phyloP scores from a whole-genome alignment of 495 filamentous ascomycete species.

The Parachaetomium inaequale region DNA sequence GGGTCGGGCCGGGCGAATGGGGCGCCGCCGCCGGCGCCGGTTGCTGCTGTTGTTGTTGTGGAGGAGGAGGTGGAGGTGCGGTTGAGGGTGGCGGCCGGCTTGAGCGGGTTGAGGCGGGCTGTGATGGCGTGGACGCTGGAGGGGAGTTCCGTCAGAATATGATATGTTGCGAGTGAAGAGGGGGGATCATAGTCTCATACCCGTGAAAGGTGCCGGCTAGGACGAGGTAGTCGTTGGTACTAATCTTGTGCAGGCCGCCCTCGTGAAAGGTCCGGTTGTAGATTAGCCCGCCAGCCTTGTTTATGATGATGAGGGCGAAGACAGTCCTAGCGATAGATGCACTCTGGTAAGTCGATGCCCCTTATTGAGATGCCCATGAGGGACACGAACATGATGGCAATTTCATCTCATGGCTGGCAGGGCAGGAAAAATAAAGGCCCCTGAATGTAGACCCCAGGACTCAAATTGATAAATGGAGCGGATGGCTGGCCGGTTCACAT shows the following conservation, averaged over 20 bases:
- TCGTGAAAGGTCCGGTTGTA: constrained; percentile 90
- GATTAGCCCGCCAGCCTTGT: constrained; percentile 94
- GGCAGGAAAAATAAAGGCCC: background rate
- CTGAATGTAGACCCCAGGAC: background rate
- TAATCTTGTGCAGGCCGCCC: constrained; percentile 75
- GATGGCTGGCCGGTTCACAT: background rate
- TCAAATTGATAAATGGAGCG: background rate
- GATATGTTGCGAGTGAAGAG: constrained; percentile 13
- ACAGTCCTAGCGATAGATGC: constrained; percentile 65
- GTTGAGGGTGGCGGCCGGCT: constrained; percentile 33
- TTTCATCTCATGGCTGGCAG: constrained; percentile 20
- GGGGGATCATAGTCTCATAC: constrained; percentile 38
- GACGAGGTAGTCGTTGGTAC: constrained; percentile 90
- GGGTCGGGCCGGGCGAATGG: constrained; percentile 51
- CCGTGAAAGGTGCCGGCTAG: constrained; percentile 98
- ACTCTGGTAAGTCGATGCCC: background rate
- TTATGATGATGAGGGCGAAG: constrained; percentile 92
- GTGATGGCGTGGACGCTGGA: constrained; percentile 85
- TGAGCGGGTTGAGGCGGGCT: constrained; percentile 65
- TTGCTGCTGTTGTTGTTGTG: no score
- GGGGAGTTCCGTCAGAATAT: constrained; percentile 4
- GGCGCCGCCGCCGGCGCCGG: constrained; percentile 34
- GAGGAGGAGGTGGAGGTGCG: constrained; percentile 42
- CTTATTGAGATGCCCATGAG: background rate
- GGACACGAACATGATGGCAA: constrained; percentile 22